Conservation (phyloP, 1,284 basidiomycete species). For the Naganishia sp. region DNA sequence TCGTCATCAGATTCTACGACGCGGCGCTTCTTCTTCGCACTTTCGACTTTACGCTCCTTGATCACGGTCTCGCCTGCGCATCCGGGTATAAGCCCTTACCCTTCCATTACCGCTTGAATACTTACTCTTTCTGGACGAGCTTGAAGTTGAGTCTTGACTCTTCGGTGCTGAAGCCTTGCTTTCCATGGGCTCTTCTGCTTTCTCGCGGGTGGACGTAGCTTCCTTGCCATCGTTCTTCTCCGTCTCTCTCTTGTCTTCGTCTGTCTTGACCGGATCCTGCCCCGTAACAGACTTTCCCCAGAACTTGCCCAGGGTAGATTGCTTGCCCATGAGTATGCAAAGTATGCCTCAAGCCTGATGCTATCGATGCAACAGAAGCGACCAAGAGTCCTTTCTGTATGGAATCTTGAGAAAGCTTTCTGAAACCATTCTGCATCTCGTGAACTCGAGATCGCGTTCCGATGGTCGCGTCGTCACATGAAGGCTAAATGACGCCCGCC, state of each 20-base stretch:
- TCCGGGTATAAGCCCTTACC: neutral
- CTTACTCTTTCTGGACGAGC: neutral
- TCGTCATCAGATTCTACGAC: conserved; percentile 70
- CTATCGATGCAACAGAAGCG: no score
- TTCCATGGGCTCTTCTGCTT: neutral
- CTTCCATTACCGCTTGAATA: neutral
- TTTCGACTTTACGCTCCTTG: conserved; percentile 16
- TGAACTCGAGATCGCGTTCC: no score
- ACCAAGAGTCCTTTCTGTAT: no score
- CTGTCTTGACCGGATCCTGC: conserved; percentile 1
- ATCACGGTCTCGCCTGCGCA: neutral
- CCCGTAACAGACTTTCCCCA: conserved; percentile 19
- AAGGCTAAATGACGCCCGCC: no score
- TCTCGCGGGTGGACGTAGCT: neutral
- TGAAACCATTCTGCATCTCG: no score
- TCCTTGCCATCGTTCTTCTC: neutral
- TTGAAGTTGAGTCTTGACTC: neutral
- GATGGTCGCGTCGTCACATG: no score
- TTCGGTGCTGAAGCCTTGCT: neutral
- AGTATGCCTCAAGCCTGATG: no score
- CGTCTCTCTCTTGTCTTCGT: conserved; percentile 15
- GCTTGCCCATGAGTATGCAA: conserved; percentile 23
- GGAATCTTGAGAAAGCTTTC: neutral
- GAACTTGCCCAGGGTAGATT: conserved; percentile 32
- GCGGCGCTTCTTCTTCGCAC: conserved; percentile 61